These are phyloP conservation scores for Pontederia paniculata DNA, from an alignment of 176 grass and related monocot species.

Conservation along the genomic window DNA sequence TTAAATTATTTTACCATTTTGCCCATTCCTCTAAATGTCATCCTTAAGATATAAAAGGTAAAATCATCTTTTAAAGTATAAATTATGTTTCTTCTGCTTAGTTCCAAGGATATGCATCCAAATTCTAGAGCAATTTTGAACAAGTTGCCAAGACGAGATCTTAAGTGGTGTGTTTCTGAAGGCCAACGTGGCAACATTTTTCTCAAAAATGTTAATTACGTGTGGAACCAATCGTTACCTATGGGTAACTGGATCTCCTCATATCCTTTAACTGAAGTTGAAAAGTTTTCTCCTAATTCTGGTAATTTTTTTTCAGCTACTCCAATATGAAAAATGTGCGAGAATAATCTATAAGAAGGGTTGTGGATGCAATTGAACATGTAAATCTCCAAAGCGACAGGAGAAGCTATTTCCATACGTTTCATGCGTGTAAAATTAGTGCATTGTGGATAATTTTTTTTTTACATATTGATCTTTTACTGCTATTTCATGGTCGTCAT, in stretches of 20 bases:
- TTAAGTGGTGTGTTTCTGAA: slow-evolving; percentile 72
- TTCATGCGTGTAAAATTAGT: too few species aligned
- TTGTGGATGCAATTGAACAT: too few species aligned
- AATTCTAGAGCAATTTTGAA: slow-evolving; percentile 49
- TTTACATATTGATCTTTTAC: too few species aligned
- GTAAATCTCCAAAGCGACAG: too few species aligned
- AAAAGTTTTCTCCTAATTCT: not conserved
- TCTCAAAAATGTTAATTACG: slow-evolving; percentile 51
- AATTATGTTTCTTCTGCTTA: slow-evolving; percentile 21
- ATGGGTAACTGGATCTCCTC: slow-evolving; percentile 43
- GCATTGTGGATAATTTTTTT: too few species aligned
- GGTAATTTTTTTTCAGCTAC: slow-evolving; percentile 26
- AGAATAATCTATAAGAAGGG: slow-evolving; percentile 80
- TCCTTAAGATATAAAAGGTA: too few species aligned
- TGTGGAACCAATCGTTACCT: slow-evolving; percentile 79
- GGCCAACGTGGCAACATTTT: slow-evolving; percentile 48
- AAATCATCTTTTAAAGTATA: too few species aligned
- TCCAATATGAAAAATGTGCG: slow-evolving; percentile 78
- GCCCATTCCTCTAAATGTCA: too few species aligned
- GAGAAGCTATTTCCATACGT: slow-evolving; percentile 21
- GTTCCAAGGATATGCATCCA: slow-evolving; percentile 58
- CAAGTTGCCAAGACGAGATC: slow-evolving; percentile 41
- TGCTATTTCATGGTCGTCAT: not conserved
- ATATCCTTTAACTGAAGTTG: not conserved
- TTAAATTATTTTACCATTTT: too few species aligned